Percentiles rank a stretch among this genome's conserved stretches.
Conservation (phyloP, 768 basidiomycete species). For the Pulveroboletus sp. region DNA sequence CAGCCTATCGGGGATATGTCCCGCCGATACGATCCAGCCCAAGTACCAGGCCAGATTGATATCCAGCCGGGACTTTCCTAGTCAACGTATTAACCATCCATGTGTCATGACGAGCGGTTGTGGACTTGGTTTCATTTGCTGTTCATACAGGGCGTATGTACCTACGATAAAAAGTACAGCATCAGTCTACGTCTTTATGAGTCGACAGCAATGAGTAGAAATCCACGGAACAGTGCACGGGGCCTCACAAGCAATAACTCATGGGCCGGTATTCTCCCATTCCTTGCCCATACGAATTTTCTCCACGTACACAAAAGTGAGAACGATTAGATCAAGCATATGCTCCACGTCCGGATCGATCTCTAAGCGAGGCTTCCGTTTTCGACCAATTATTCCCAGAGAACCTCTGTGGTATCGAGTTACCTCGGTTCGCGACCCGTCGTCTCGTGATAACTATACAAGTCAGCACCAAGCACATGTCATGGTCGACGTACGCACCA, state of each 20-base stretch:
- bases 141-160: conserved; percentile 1
- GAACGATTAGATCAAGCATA: conserved; percentile 27
- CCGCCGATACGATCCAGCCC: conserved; percentile 2
- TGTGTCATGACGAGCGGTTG: neutral
- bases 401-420: conserved; percentile 20
- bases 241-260: conserved; percentile 3
- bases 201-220: neutral
- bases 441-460: conserved; percentile 20
- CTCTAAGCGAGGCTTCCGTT: conserved; percentile 17
- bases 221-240: neutral
- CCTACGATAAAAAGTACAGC: conserved; percentile 9
- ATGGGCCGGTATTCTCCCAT: neutral
- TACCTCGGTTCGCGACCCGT: conserved; percentile 11
- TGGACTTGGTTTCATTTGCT: conserved; percentile 1
- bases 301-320: conserved; percentile 33
- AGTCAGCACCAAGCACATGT: neutral
- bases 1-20: conserved; percentile 9
- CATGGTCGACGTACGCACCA: conserved; percentile 11
- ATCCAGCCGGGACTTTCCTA: conserved; percentile 1
- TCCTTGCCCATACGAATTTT: conserved; percentile 29
- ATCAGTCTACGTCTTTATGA: neutral
- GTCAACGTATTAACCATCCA: neutral
- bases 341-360: conserved; percentile 17
- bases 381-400: conserved; percentile 19
- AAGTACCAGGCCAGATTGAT: conserved; percentile 12